phyloP scores from a whole-genome alignment of 306 rosid species.

The Vigna reflexopilosa region DNA sequence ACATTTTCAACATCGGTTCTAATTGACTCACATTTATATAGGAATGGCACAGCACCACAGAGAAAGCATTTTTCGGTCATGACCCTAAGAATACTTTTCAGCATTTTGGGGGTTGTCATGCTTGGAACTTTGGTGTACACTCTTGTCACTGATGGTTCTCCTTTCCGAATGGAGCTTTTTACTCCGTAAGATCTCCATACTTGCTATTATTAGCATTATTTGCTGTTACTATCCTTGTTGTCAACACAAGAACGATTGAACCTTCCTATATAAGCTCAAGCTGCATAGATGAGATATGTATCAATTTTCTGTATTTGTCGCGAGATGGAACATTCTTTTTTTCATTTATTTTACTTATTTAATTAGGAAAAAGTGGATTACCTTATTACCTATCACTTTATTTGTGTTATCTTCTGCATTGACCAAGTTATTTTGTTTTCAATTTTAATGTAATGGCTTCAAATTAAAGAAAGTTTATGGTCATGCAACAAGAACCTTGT shows the following conservation, averaged over 20 bases:
- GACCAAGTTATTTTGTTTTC: conserved; percentile 3
- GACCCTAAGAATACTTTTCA: conserved; percentile 61
- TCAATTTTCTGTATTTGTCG: not conserved
- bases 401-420: conserved; percentile 30
- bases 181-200: conserved; percentile 75
- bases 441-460: conserved; percentile 25
- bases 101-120: conserved; percentile 72
- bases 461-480: not conserved
- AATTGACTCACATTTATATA: conserved; percentile 39
- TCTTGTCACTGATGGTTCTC: conserved; percentile 74
- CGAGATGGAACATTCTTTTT: not conserved
- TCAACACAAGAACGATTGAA: conserved; percentile 17
- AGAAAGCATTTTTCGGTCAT: conserved; percentile 46
- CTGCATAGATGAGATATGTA: conserved; percentile 16
- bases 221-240: conserved; percentile 29
- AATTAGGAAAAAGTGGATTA: too few relatives aligned
- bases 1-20: conserved; percentile 1
- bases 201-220: conserved; percentile 7
- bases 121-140: conserved; percentile 73
- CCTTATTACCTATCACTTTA: conserved; percentile 6
- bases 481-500: conserved; percentile 36
- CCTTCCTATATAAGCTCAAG: conserved; percentile 32
- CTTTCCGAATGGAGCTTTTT: conserved; percentile 73
- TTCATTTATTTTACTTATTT: not conserved
- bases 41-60: conserved; percentile 55